Evolutionary conservation across 306 rosid genomes (phyloP), one percentile per base, ranked within the genome.

Genomic region (Potentilla sterilis): DNA sequence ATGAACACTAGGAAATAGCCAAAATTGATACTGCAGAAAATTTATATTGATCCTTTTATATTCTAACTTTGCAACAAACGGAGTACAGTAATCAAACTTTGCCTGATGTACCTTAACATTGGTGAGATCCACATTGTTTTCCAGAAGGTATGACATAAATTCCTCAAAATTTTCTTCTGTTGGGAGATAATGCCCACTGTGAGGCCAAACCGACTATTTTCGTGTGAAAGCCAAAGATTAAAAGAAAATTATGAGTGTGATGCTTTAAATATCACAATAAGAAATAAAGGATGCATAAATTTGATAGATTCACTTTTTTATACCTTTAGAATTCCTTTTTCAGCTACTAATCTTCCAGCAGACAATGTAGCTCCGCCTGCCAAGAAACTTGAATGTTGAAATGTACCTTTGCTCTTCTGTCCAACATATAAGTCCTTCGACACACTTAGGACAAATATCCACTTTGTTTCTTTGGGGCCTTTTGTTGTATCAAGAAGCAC

Each of bases 281-380:
- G 73, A 70, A 44, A 62, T 40, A 65, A 62, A 57, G 67, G 72
- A 64, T 35, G 72, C 55, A 75, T 74, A 69, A 47, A 19, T 43
- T 70, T 16, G 1, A 62, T 65, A 38, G 54, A 5, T 69, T 68
- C 43, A 51, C 14, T 48, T 54, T 37, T 71, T 68, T 64, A 18
- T 87, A 93, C 96, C 98, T 86, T 93, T 28, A 93, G 89, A 86
- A 85, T 72, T 35, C 97, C 98, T 43, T 82, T 65, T 41, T 90
- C 91, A 13, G 67, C 88, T 61, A 85, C 88, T 77, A 93, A 85
- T 85, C 96, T 85, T 77, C 98, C 98, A 1, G 91, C 98, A 7
- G 98, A 89, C 74, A 93, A 85, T 32, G 98, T 90, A 43, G 98
- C 98, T 54, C 96, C 98, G 1, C 98, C 98, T 46, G 98, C 96